Conservation (phyloP, 2,329 filamentous ascomycete species). For the Zymoseptoria crescenta region DNA sequence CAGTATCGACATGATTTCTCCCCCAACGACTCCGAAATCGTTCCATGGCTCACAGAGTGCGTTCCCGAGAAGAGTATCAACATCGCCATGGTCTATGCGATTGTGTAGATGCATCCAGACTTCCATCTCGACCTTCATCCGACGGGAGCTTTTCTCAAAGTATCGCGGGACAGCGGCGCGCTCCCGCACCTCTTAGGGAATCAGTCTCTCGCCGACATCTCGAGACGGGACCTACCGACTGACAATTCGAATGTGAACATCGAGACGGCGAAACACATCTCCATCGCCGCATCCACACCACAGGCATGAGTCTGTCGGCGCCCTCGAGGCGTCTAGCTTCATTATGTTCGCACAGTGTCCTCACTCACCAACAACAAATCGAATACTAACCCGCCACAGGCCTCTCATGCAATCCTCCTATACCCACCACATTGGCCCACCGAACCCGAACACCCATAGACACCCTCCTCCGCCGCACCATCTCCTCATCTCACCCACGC, state of each 20-base stretch:
- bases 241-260: background rate
- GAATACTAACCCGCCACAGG: constrained; percentile 2
- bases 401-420: constrained; percentile 13
- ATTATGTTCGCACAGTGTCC: constrained; percentile 44
- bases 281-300: constrained; percentile 1
- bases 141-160: too few relatives aligned
- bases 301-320: constrained; percentile 56
- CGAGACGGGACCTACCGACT: background rate
- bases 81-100: background rate
- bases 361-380: constrained; percentile 4
- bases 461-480: background rate
- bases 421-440: background rate
- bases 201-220: background rate
- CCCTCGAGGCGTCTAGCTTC: constrained; percentile 54
- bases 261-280: background rate
- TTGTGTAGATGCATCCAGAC: background rate
- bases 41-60: background rate
- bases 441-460: background rate
- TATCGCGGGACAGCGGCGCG: too few relatives aligned
- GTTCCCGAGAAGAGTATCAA: background rate
- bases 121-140: background rate
- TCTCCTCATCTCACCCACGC: background rate
- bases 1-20: too few relatives aligned
- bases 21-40: too few relatives aligned
- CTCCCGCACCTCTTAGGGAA: background rate